phyloP scores from a whole-genome alignment of 1,284 basidiomycete species.

The Apiotrichum siamense region DNA sequence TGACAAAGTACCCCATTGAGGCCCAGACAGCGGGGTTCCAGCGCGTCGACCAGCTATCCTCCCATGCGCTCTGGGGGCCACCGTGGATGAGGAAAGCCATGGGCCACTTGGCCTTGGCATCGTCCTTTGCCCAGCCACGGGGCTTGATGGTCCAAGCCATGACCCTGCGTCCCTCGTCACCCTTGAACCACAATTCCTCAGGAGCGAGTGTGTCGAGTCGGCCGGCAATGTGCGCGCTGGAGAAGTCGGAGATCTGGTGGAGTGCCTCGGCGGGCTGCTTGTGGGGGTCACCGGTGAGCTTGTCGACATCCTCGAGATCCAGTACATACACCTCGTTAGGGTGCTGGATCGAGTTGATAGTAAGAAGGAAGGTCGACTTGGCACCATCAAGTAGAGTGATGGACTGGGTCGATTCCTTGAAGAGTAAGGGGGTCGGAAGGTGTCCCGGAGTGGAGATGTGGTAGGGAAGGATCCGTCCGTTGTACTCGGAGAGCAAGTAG shows the following conservation, averaged over 20 bases:
- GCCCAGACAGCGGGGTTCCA: slow-evolving; percentile 72
- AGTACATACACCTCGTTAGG: slow-evolving; percentile 28
- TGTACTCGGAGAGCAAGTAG: slow-evolving; percentile 68
- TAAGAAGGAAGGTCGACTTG: slow-evolving; percentile 17
- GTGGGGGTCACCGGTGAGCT: slow-evolving; percentile 32
- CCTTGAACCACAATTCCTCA: slow-evolving; percentile 80
- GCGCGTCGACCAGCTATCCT: slow-evolving; percentile 72
- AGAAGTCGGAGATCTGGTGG: slow-evolving; percentile 56
- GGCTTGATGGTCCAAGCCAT: slow-evolving; percentile 81
- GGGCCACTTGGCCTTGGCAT: slow-evolving; percentile 64
- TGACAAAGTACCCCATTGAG: slow-evolving; percentile 62
- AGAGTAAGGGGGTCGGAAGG: slow-evolving; percentile 37
- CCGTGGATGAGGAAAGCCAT: slow-evolving; percentile 46
- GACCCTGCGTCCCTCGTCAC: slow-evolving; percentile 61
- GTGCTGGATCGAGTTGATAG: slow-evolving; percentile 19
- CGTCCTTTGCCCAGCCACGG: slow-evolving; percentile 58
- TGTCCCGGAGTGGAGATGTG: slow-evolving; percentile 31
- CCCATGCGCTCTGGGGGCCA: slow-evolving; percentile 60
- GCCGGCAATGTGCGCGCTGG: slow-evolving; percentile 35
- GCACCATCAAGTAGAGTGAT: slow-evolving; percentile 10
- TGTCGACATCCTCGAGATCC: slow-evolving; percentile 40
- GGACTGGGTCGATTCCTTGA: slow-evolving; percentile 30
- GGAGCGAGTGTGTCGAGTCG: slow-evolving; percentile 58
- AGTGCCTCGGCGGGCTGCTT: slow-evolving; percentile 51
- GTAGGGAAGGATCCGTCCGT: slow-evolving; percentile 51